Evolutionary conservation across 768 basidiomycete species (phyloP), one percentile per base, ranked within the genome.

Genomic region (Mycena chlorophos): DNA sequence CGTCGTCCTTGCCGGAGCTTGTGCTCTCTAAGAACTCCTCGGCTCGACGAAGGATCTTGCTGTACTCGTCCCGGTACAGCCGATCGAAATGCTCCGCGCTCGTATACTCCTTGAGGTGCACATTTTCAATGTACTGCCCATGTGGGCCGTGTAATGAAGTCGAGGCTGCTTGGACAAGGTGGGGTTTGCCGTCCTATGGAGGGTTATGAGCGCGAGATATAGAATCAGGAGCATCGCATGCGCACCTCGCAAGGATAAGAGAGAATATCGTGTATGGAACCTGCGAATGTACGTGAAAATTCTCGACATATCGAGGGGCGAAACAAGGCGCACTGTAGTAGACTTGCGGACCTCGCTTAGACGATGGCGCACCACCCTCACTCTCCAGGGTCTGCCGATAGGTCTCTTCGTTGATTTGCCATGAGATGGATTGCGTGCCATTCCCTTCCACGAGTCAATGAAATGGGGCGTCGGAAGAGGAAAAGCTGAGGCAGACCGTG

Each of bases 231-330:
- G 19, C 14, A 40, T 19, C 16, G 26, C 40, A 22, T 5, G 56
- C 71, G 27, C 60, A 90, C 91, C 77, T 97, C 94, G 73, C 94
- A 97, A 1, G 94, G 94, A 66, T 86, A 97, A 13, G 94, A 90
- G 14, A 94, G 76, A 40, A 98, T 83, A 62, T 98, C 96, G 66
- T 99, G 96, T n/a, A 95, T 75, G 10, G 91, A 94, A 1, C 91
- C 60, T 61, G 8, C 5, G 17, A 22, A 19, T 1, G 5, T 16
- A 2, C 45, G 23, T 49, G 12, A 12, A 1, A 8, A 22, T 2
- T 47, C 4, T n/a, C 14, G 1, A 26, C 23, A 19, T 12, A 42
- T 8, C 8, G 20, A 42, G 8, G 20, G 30, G 45, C 1, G 13
- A 5, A 49, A 49, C 27, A 39, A 40, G n/a, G n/a, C 38, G 16